A percentile compares a stretch with the other conserved stretches of the same genome.
Conservation (phyloP, 768 basidiomycete species). For the Calocybe cyanea region DNA sequence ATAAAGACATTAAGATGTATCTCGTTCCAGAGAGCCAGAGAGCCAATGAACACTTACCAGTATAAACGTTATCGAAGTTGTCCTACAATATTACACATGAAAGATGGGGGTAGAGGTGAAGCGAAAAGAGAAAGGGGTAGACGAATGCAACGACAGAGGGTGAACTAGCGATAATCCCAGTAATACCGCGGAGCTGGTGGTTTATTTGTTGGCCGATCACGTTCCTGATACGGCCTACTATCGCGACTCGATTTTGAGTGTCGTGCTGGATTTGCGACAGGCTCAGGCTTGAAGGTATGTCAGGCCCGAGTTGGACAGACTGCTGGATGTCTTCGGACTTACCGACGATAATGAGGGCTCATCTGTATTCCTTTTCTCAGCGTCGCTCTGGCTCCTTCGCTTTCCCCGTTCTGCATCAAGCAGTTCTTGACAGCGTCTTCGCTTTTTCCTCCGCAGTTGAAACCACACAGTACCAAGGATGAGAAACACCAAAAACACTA, state of each 20-base stretch:
- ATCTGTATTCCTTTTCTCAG: conserved; percentile 5
- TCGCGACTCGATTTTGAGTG: conserved; percentile 9
- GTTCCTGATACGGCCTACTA: conserved; percentile 20
- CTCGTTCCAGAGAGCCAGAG: no score
- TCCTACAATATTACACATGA: background rate
- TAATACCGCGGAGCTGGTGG: conserved; percentile 25
- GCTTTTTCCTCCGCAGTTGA: conserved; percentile 23
- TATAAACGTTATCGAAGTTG: background rate
- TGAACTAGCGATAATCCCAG: conserved; percentile 22
- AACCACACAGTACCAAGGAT: conserved; percentile 23
- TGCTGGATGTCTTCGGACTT: background rate
- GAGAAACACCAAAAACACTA: conserved; percentile 23
- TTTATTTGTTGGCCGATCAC: conserved; percentile 20
- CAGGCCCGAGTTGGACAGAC: background rate
- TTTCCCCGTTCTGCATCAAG: conserved; percentile 7
- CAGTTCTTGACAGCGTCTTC: conserved; percentile 3
- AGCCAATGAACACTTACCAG: background rate
- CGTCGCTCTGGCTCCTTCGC: background rate
- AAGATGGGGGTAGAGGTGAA: background rate
- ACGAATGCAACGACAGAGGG: background rate
- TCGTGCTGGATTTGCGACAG: conserved; percentile 10
- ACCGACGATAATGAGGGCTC: conserved; percentile 5
- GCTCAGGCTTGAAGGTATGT: conserved; percentile 9
- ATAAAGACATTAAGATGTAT: no score
- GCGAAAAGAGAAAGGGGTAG: background rate